A percentile compares a stretch with the other conserved stretches of the same genome.
Evolutionary conservation across 108 stramenopile genomes (phyloP).

Genomic region (Mediolabrus comicus): DNA sequence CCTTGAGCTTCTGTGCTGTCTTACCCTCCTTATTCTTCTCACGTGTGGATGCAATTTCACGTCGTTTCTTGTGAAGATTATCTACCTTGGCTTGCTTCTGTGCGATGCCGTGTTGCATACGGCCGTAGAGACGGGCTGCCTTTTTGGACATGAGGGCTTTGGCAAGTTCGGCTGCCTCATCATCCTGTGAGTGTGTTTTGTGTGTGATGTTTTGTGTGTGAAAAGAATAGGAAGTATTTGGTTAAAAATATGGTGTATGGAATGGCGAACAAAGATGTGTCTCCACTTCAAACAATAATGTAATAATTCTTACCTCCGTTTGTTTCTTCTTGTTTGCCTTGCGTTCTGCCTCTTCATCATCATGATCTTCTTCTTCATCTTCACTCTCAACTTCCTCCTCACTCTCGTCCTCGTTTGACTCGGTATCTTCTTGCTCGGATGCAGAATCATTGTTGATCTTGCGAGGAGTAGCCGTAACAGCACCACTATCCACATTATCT

Average conservation of each 20-base stretch:
- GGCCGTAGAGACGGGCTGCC: slow-evolving; percentile 84
- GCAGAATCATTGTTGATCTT: slow-evolving; percentile 37
- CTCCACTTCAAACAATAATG: neutral
- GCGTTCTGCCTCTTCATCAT: slow-evolving; percentile 36
- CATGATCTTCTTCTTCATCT: slow-evolving; percentile 45
- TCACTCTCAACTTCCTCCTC: slow-evolving; percentile 51
- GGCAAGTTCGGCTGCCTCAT: slow-evolving; percentile 84
- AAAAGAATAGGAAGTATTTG: neutral
- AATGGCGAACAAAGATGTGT: neutral
- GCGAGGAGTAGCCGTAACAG: slow-evolving; percentile 17
- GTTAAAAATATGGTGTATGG: neutral
- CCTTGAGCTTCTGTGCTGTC: slow-evolving; percentile 71
- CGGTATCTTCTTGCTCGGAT: slow-evolving; percentile 16
- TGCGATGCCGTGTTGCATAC: slow-evolving; percentile 93
- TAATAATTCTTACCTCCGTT: slow-evolving; percentile 36
- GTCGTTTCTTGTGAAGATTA: slow-evolving; percentile 66
- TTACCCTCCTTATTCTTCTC: slow-evolving; percentile 62
- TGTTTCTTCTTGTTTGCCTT: slow-evolving; percentile 50
- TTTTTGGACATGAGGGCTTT: slow-evolving; percentile 95
- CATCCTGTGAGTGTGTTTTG: slow-evolving; percentile 37
- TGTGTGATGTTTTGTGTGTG: neutral
- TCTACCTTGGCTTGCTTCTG: slow-evolving; percentile 84
- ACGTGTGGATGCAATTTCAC: slow-evolving; percentile 63
- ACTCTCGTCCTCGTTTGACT: slow-evolving; percentile 37
- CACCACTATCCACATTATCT: slow-evolving; percentile 26